Base-by-base conservation (phyloP, 2,329 filamentous ascomycete genomes). In the Phialophora tarda region DNA sequence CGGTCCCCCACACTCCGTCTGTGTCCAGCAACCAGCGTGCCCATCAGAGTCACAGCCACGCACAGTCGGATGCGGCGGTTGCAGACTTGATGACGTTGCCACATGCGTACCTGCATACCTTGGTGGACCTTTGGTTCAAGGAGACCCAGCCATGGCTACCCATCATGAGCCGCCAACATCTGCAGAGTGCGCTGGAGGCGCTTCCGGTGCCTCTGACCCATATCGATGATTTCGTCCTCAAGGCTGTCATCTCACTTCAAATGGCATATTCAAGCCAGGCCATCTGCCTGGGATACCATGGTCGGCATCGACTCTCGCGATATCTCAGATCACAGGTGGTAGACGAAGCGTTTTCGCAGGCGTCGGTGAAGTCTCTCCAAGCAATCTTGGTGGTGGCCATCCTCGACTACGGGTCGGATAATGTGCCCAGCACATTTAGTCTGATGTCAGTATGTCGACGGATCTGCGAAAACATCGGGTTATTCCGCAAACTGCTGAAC, bases 111-210 rank as follows among this genome's bases (percentile, higher is more conserved):
- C 61, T 72, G 28, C 65, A 66, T 50, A 67, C 68, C 10, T 66
- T 78, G 7, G 77, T 74, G 53, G 67, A 73, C 10, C 66, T 73
- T 2, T 79, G 75, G 76, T 79, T 79, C 66, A 73, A 75, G 47
- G 73, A 75, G 51, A 77, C 77, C 60, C 77, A 79, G 66, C 68
- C 73, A 5, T 79, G 77, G 77, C 74, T 76, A 57, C 77, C 77
- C 1, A 76, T 79, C 44, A 70, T 79, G 26, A 67, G 64, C 44
- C 66, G 66, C 4, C 58, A 69, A 34, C 67, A 68, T 23, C 63
- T 73, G 17, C 68, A 69, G 58, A 54, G 7, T 3, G 68, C 67
- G 17, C 63, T 72, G 7, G 62, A 63, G 12, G 58, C 34, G 5
- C 63, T 71, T 14, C 71, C 68, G 7, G 44, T 61, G 11, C 69